These are phyloP conservation scores for Ceratobasidium sp. DNA, from an alignment of 1,284 basidiomycete genomes.

Conservation along the genomic window DNA sequence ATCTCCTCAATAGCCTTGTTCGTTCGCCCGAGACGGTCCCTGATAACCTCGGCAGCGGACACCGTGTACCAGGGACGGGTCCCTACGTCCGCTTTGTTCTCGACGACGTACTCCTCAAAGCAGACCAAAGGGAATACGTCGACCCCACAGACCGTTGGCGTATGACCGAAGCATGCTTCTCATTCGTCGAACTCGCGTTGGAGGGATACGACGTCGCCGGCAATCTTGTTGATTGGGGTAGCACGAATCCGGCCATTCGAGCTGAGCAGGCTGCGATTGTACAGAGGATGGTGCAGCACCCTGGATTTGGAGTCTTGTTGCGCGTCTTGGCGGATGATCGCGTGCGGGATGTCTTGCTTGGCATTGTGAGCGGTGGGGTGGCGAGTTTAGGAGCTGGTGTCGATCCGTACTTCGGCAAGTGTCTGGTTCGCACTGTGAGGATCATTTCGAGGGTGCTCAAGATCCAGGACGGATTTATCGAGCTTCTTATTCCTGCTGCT, in stretches of 20 bases:
- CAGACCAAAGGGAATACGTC: constrained; percentile 75
- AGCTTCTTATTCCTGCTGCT: constrained; percentile 80
- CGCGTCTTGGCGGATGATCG: constrained; percentile 78
- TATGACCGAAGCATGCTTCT: constrained; percentile 86
- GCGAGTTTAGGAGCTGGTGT: constrained; percentile 80
- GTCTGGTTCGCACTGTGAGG: constrained; percentile 84
- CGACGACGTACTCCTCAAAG: constrained; percentile 83
- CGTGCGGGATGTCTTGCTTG: constrained; percentile 79
- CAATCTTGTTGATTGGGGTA: constrained; percentile 51
- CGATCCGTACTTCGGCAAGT: constrained; percentile 79
- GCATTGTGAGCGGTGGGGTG: constrained; percentile 82
- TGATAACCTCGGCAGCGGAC: constrained; percentile 79
- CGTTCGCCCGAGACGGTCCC: constrained; percentile 86
- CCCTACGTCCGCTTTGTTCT: constrained; percentile 89
- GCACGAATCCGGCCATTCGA: constrained; percentile 24
- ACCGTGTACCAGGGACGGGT: constrained; percentile 80
- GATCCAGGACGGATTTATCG: constrained; percentile 90
- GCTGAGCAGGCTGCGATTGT: constrained; percentile 37
- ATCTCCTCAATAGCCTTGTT: constrained; percentile 83
- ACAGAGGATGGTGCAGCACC: constrained; percentile 66
- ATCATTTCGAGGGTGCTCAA: constrained; percentile 88
- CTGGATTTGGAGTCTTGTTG: constrained; percentile 90
- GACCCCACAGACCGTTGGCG: constrained; percentile 86
- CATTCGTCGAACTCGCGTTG: constrained; percentile 87
- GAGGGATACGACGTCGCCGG: constrained; percentile 82